Percentiles rank a stretch among this genome's conserved stretches.
Evolutionary conservation across 2,329 filamentous ascomycete species (phyloP).

Genomic region (Exophiala lecanii-corni): DNA sequence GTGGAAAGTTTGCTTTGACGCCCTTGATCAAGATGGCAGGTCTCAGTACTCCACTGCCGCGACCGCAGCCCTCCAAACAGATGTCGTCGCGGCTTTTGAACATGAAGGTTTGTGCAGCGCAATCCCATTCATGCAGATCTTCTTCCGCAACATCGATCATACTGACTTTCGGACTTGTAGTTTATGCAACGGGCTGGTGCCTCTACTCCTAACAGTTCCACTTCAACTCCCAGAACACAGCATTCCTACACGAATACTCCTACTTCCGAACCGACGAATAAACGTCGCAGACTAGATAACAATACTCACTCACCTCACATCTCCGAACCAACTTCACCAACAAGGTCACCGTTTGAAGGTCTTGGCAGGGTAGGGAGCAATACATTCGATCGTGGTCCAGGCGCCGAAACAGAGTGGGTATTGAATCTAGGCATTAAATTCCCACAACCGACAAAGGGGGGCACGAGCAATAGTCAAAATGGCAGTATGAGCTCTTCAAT

Average conservation of each 20-base stretch:
- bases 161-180: too few relatives aligned
- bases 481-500: not conserved
- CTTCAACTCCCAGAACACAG: constrained; percentile 7
- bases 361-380: constrained; percentile 15
- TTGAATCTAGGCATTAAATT: constrained; percentile 17
- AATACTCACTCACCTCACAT: constrained; percentile 3
- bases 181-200: constrained; percentile 26
- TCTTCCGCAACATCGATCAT: not conserved
- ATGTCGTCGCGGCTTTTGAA: constrained; percentile 27
- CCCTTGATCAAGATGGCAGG: constrained; percentile 17
- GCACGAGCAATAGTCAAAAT: not conserved
- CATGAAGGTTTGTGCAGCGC: constrained; percentile 24
- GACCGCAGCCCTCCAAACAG: constrained; percentile 18
- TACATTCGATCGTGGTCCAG: constrained; percentile 12
- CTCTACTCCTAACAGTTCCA: constrained; percentile 2
- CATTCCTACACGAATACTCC: constrained; percentile 12
- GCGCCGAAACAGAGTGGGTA: constrained; percentile 27
- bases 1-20: too few relatives aligned
- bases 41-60: constrained; percentile 13
- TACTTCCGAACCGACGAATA: constrained; percentile 16
- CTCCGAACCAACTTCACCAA: constrained; percentile 5
- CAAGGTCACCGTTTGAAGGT: constrained; percentile 10
- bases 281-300: constrained; percentile 20
- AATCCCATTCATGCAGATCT: constrained; percentile 1
- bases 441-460: not conserved